Evolutionary conservation across 2,329 filamentous ascomycete genomes (phyloP).

Genomic region (Magnaporthiopsis rhizophila): DNA sequence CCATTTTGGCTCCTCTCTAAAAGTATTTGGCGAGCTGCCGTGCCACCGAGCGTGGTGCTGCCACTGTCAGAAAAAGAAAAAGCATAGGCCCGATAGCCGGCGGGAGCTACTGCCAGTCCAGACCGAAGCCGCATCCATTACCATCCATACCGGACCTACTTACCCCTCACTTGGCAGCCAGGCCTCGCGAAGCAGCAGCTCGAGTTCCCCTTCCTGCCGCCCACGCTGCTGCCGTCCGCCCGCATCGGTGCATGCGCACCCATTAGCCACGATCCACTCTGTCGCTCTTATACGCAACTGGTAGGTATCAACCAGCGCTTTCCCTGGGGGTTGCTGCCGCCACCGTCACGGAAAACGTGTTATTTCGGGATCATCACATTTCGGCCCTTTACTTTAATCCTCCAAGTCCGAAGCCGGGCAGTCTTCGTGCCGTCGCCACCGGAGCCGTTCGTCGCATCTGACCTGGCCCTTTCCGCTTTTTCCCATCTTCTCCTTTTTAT

Average conservation of each 20-base stretch:
- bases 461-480: too few relatives aligned
- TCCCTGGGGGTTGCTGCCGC: background rate
- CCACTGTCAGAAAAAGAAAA: background rate
- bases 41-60: background rate
- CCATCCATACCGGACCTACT: background rate
- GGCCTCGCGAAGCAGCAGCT: background rate
- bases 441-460: background rate
- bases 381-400: background rate
- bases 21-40: background rate
- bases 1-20: background rate
- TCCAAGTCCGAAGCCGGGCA: background rate
- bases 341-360: background rate
- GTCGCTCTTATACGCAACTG: background rate
- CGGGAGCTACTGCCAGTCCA: background rate
- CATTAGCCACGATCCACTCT: background rate
- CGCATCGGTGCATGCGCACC: background rate
- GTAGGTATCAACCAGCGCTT: background rate
- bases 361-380: background rate
- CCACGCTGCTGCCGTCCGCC: background rate
- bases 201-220: background rate
- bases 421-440: background rate
- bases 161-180: background rate
- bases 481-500: background rate
- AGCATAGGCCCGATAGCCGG: background rate
- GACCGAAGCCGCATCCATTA: background rate